Base-by-base conservation (phyloP, 2,329 filamentous ascomycete species). In the Escovopsis sp. region DNA sequence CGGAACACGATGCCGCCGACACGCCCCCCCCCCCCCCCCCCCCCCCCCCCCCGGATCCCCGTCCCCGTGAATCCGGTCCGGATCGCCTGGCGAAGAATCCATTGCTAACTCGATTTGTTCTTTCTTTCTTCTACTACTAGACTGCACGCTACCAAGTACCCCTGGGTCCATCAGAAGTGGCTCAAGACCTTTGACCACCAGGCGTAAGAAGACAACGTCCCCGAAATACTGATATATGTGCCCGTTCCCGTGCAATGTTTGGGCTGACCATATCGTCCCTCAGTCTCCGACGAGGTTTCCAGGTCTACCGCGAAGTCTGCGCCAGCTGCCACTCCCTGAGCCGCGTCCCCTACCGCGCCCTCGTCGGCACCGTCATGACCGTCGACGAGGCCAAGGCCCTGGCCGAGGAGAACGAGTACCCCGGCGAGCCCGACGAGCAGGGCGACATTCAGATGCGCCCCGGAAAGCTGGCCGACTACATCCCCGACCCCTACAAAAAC, bases 251-350 rank as follows among this genome's bases (percentile, higher is more conserved):
- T 23, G 39, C 32, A 15, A 23, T 3, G 2, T 23, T 23, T 23
- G 23, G 23, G 23, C 23, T 23, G 4, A 23, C 23, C 4, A 19
- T 37, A 4, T 18, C 11, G 6, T 19, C 35, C 11, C 23, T 3
- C 53, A 94, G 88, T 58, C 87, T 98, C 53, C 91, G 91, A 66
- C 88, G 91, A 72, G 91, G 91, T 69, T 98, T 96, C 80, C 88
- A 94, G 71, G 91, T 98, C 62, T 98, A 98, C 76, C 86, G 82
- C 55, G 91, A 98, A 71, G 91, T 98, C 59, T 98, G 91, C 76
- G 80, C 88, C 48, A 86, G 86, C 56, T 98, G 91, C 78, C 91
- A 98, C 75, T 98, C 91, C 49, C 81, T 98, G 50, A 81, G 73
- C 67, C 85, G 91, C 72, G 79, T 98, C 46, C 89, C 91, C 47